Evolutionary conservation across 345 rosid species (phyloP).

Genomic region (Hibiscus trionum): DNA sequence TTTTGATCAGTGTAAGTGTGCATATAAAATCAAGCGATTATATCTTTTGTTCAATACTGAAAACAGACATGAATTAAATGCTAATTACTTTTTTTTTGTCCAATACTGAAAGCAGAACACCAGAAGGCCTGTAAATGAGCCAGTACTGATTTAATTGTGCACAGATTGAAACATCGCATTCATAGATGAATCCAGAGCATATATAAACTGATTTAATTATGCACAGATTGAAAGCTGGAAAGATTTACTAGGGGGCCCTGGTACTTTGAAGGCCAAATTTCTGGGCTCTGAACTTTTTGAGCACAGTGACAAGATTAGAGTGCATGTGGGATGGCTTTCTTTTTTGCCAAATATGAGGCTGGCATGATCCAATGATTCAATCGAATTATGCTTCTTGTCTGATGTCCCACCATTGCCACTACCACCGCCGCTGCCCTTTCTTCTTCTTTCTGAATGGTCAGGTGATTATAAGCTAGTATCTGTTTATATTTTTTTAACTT

Average conservation of each 20-base stretch:
- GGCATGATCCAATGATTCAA: not conserved
- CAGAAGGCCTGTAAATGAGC: no score
- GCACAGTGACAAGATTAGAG: not conserved
- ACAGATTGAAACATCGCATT: not conserved
- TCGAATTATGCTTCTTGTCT: slow-evolving; percentile 9
- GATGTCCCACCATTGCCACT: slow-evolving; percentile 17
- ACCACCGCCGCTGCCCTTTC: not conserved
- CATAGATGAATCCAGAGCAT: not conserved
- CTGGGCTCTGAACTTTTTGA: not conserved
- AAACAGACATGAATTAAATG: not conserved
- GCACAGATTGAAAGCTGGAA: not conserved
- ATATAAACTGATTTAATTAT: no score
- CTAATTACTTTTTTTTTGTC: not conserved
- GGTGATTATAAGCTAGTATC: no score
- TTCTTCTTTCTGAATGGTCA: no score
- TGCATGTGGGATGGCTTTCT: not conserved
- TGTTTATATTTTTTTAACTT: no score
- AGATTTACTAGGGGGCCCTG: not conserved
- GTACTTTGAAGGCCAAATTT: not conserved
- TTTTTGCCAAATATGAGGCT: not conserved
- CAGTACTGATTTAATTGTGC: no score
- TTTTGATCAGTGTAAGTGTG: slow-evolving; percentile 32
- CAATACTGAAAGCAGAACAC: not conserved
- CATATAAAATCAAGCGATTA: slow-evolving; percentile 19
- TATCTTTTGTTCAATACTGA: no score